Evolutionary conservation across 176 grass and related monocot species (phyloP).

Genomic region (Cenchrus fungigraminus): DNA sequence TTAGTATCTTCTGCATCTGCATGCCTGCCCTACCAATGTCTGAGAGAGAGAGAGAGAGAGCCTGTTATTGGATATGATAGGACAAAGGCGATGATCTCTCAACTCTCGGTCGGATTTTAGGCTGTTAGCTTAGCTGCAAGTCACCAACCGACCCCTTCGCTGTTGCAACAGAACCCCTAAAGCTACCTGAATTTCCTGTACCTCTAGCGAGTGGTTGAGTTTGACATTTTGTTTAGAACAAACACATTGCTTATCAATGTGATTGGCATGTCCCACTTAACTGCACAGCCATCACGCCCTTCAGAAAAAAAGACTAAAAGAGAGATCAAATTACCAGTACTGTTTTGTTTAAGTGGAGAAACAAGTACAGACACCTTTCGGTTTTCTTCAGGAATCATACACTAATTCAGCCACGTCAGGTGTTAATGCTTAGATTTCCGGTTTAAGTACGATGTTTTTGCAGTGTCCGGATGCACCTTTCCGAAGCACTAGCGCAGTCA

Average conservation of each 20-base stretch:
- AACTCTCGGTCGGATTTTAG: background rate
- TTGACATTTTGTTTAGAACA: conserved; percentile 4
- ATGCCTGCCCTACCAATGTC: background rate
- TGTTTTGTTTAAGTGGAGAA: background rate
- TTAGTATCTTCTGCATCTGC: background rate
- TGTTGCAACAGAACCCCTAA: conserved; percentile 19
- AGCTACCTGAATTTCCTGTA: conserved; percentile 18
- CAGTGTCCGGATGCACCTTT: background rate
- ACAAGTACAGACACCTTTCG: background rate
- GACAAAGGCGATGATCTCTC: background rate
- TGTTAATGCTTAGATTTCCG: background rate
- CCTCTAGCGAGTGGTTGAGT: conserved; percentile 26
- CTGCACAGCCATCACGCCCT: background rate
- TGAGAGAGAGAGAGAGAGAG: background rate
- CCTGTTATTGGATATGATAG: background rate
- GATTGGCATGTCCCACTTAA: conserved; percentile 7
- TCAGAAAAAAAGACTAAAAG: background rate
- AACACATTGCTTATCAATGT: background rate
- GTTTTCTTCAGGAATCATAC: background rate
- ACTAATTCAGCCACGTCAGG: background rate
- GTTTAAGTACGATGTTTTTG: background rate
- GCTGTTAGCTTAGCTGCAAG: conserved; percentile 5
- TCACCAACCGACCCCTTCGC: background rate
- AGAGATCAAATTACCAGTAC: background rate
- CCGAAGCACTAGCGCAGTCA: background rate